phyloP scores from a whole-genome alignment of 257 asterid genomes.

The Solanum ossicruentum region DNA sequence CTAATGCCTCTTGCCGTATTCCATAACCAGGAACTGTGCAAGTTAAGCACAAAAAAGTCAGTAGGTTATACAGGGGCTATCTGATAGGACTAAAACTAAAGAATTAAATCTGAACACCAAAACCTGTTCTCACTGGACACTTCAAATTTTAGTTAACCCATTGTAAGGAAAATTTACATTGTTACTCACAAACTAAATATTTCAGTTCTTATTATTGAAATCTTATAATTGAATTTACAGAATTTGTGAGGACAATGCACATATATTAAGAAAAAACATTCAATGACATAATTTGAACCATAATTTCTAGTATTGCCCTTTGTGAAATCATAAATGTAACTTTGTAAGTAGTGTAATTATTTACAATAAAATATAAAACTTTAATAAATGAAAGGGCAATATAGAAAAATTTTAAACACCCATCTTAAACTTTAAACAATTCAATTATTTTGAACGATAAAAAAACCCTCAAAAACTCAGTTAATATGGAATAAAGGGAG shows the following conservation, averaged over 20 bases:
- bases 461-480: too few relatives aligned
- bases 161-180: background rate
- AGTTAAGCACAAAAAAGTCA: background rate
- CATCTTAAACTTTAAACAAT: too few relatives aligned
- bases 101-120: background rate
- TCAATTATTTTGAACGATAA: too few relatives aligned
- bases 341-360: too few relatives aligned
- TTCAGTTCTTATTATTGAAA: background rate
- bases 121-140: background rate
- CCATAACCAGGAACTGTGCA: conserved; percentile 85
- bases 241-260: background rate
- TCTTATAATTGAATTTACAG: background rate
- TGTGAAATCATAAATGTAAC: too few relatives aligned
- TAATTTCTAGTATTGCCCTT: too few relatives aligned
- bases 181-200: background rate
- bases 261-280: too few relatives aligned
- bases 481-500: too few relatives aligned
- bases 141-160: background rate
- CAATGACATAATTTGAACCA: too few relatives aligned
- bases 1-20: conserved; percentile 77
- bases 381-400: too few relatives aligned
- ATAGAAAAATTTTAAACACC: too few relatives aligned
- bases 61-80: background rate
- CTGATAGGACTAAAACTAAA: background rate
- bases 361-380: too few relatives aligned